Base-by-base conservation (phyloP, 192 early-diverging fungal genomes). In the Phlyctochytrium arcticum region DNA sequence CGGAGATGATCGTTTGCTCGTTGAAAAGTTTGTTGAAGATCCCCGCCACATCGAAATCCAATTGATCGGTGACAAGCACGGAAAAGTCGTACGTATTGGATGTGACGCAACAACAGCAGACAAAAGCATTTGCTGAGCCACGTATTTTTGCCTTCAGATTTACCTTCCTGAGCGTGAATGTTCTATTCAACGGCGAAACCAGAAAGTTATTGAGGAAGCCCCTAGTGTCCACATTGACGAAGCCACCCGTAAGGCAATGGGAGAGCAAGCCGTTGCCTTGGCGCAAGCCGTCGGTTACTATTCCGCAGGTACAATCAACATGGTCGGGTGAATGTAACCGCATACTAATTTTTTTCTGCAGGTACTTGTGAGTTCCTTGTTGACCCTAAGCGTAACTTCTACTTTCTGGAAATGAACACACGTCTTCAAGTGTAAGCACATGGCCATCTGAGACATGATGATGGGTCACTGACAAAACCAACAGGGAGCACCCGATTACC, bases 131-230 rank as follows among this genome's bases (percentile, higher is more conserved):
- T 44, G 21, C 21, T 44, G 12, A 44, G 12, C 21, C 21, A 44
- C 21, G 21, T 44, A 44, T 44, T 12, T 44, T 1, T 19, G n/a
- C 21, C 15, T 12, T 44, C 39, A 44, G 39, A 44, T 65, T 4
- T 97, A 92, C 73, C 74, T 97, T 36, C 92, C 92, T 3, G 95
- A 97, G 75, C 84, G 95, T 48, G 96, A 99, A 77, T 99, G 95
- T 72, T 96, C 94, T 8, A 94, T 99, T 31, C 96, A 99, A 82
- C 86, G 96, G 57, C 88, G 96, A 31, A 96, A 98, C 72, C 96
- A 99, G 78, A 99, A 99, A 80, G 92, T 93, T 57, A 93, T 99
- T 54, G 95, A 99, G 77, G 97, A 98, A 78, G 91, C 93, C 0
- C 93, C 93, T n/a, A 87, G 85, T 79, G 47, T 59, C 37, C 58